Evolutionary conservation across 2,329 filamentous ascomycete species (phyloP).

Genomic region (Ophiosphaerella narmari): DNA sequence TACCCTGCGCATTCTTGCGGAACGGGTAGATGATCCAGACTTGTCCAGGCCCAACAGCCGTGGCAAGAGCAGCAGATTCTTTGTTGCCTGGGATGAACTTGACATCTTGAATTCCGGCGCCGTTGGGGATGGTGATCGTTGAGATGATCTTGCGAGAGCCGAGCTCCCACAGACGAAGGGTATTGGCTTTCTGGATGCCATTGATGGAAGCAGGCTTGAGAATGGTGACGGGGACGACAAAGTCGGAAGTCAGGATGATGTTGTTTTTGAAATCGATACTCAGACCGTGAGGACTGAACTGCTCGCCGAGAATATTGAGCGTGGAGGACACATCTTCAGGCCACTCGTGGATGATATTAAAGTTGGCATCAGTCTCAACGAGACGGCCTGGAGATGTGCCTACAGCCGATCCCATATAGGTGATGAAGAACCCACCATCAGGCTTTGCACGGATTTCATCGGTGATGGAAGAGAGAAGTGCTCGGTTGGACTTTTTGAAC

Average conservation of each 20-base stretch:
- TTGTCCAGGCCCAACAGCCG: slow-evolving; percentile 63
- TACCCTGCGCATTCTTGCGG: slow-evolving; percentile 59
- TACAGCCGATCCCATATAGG: slow-evolving; percentile 64
- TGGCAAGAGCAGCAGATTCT: slow-evolving; percentile 63
- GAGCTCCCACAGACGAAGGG: slow-evolving; percentile 64
- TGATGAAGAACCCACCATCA: slow-evolving; percentile 65
- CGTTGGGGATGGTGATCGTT: slow-evolving; percentile 64
- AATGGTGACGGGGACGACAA: slow-evolving; percentile 65
- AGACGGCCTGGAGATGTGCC: slow-evolving; percentile 64
- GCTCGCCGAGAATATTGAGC: slow-evolving; percentile 62
- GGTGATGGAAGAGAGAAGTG: slow-evolving; percentile 62
- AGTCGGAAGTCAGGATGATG: slow-evolving; percentile 65
- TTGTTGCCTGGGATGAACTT: slow-evolving; percentile 67
- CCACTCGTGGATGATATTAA: slow-evolving; percentile 67
- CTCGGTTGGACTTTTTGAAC: slow-evolving; percentile 65
- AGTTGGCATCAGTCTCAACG: slow-evolving; percentile 63
- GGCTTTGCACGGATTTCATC: slow-evolving; percentile 69
- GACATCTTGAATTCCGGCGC: slow-evolving; percentile 66
- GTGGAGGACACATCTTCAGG: slow-evolving; percentile 60
- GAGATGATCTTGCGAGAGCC: slow-evolving; percentile 59
- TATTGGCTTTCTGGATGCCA: slow-evolving; percentile 61
- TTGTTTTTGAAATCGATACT: slow-evolving; percentile 62
- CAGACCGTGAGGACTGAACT: slow-evolving; percentile 67
- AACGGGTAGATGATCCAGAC: slow-evolving; percentile 70
- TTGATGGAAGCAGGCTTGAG: slow-evolving; percentile 59